Evolutionary conservation across 768 basidiomycete species (phyloP), one percentile per base, ranked within the genome.

Genomic region (Naganishia kalamii): DNA sequence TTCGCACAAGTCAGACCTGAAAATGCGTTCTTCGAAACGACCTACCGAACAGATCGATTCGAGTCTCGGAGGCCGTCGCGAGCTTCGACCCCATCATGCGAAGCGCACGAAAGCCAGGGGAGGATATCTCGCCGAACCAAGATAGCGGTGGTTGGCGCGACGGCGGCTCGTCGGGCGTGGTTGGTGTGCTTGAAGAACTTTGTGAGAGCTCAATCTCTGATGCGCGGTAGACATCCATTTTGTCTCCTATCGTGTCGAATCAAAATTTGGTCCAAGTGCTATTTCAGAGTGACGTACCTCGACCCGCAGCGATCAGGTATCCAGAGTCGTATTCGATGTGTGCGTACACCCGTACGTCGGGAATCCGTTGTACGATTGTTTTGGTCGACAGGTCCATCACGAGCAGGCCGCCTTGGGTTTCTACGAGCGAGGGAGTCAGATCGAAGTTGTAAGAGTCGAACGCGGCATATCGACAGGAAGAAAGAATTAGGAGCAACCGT

Each of bases 321-420:
- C 62, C 62, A 11, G 46, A 29, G 23, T 49, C 62, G n/a, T 48
- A 50, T n/a, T 63, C 62, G 3, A 63, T 11, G 40, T 63, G 62
- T 19, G 62, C 62, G 23, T 63, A 63, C n/a, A 21, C 15, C 25
- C 33, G 35, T 27, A 63, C 48, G 17, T 48, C 62, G 8, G 44
- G 46, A 19, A 63, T 46, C 2, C 29, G n/a, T 37, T 63, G 62
- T 23, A 63, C 23, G 17, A 48, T 29, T 1, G 10, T 27, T 13
- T 50, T 48, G 8, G 62, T 63, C 8, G n/a, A 6, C 4, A 63
- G 35, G 29, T 63, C 48, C 3, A 48, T 33, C 8, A 63, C 62
- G 11, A 19, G n/a, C 12, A 63, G n/a, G 10, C 48, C n/a, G n/a
- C n/a, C 48, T 7, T 49, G 46, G 4, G 30, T 19, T 4, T 63